phyloP scores from a whole-genome alignment of 768 basidiomycete genomes.

The Suillus subaureus region DNA sequence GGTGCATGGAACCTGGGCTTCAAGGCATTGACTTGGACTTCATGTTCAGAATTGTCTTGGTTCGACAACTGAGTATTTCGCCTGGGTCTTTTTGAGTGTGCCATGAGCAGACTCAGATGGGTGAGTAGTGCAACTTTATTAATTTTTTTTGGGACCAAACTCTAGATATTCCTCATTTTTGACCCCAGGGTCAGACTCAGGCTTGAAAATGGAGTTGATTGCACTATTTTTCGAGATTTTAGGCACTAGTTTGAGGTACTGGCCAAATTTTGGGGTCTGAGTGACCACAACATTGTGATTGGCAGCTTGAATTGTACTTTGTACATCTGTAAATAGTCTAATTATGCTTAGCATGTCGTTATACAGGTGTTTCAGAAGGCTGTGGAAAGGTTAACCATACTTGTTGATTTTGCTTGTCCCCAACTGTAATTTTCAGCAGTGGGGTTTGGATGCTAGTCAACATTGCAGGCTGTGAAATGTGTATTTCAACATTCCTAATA shows the following conservation, averaged over 20 bases:
- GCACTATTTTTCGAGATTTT: conserved; percentile 4
- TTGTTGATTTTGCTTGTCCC: conserved; percentile 1
- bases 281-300: not conserved
- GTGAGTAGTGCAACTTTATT: not conserved
- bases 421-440: too few relatives aligned
- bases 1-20: not conserved
- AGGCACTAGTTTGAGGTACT: not conserved
- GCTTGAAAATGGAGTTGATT: not conserved
- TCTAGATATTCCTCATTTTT: not conserved
- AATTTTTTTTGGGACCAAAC: not conserved
- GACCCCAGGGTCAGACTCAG: not conserved
- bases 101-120: too few relatives aligned
- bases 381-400: not conserved
- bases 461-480: too few relatives aligned
- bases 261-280: conserved; percentile 4
- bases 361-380: not conserved
- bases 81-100: not conserved
- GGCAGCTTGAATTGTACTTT: not conserved
- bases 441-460: too few relatives aligned
- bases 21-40: conserved; percentile 1
- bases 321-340: not conserved
- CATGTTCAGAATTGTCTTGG: not conserved
- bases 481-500: too few relatives aligned
- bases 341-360: not conserved
- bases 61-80: not conserved